Percentiles rank a stretch among this genome's conserved stretches.
phyloP scores from a whole-genome alignment of 176 grass and related monocot genomes.

The Microstegium vimineum region DNA sequence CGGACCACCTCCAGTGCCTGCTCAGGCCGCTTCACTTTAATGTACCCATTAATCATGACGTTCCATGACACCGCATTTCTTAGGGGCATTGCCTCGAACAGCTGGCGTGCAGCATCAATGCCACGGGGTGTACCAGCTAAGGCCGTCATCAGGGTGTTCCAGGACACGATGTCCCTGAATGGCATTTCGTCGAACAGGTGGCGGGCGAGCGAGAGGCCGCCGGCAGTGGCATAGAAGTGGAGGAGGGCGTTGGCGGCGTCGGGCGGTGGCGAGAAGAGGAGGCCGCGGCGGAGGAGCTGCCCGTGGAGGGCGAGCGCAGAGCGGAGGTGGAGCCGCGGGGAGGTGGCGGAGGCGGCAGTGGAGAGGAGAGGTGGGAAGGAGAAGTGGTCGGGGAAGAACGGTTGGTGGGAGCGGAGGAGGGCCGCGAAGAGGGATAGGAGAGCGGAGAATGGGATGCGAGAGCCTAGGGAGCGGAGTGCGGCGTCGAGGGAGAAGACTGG shows the following conservation, averaged over 20 bases:
- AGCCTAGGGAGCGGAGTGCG: background rate
- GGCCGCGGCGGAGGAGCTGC: constrained; percentile 2
- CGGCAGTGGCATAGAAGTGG: background rate
- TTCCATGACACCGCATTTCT: background rate
- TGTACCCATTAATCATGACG: background rate
- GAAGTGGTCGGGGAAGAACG: background rate
- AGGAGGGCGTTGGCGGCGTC: background rate
- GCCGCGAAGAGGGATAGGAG: background rate
- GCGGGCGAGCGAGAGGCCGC: background rate
- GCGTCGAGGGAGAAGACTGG: background rate
- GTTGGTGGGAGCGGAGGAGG: constrained; percentile 5
- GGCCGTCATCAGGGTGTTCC: background rate
- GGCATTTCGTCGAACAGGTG: constrained; percentile 10
- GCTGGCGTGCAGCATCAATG: background rate
- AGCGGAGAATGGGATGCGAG: background rate
- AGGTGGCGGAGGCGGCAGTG: background rate
- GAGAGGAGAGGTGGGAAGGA: constrained; percentile 5
- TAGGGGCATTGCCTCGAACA: background rate
- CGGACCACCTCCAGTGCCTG: background rate
- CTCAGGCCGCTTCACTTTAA: background rate
- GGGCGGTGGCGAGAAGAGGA: background rate
- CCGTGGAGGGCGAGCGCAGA: background rate
- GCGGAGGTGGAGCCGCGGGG: background rate
- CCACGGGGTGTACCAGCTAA: background rate
- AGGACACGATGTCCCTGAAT: background rate